Evolutionary conservation across 257 asterid species (phyloP).

Genomic region (Misopates orontium): DNA sequence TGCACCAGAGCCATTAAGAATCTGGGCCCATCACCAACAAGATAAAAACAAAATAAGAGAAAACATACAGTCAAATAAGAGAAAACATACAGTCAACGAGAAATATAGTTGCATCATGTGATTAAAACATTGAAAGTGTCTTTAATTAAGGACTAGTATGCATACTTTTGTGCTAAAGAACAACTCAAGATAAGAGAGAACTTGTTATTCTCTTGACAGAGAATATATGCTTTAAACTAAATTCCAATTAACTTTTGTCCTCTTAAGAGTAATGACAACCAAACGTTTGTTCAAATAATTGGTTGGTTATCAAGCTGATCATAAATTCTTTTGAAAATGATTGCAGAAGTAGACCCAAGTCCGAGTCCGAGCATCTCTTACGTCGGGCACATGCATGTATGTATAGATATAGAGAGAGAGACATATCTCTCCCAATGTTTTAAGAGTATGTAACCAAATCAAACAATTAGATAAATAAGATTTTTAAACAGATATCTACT

Average conservation of each 20-base stretch:
- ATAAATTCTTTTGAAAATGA: constrained; percentile 2
- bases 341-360: neutral
- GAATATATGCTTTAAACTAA: constrained; percentile 34
- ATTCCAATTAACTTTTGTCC: constrained; percentile 30
- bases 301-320: constrained; percentile 24
- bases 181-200: constrained; percentile 40
- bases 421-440: too few species aligned
- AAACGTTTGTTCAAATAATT: constrained; percentile 30
- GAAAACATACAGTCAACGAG: neutral
- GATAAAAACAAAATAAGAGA: too few species aligned
- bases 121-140: constrained; percentile 23
- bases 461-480: too few species aligned
- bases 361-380: too few species aligned
- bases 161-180: constrained; percentile 28
- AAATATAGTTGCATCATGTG: neutral
- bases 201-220: constrained; percentile 26
- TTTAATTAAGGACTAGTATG: constrained; percentile 27
- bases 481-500: too few species aligned
- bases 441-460: too few species aligned
- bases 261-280: constrained; percentile 35
- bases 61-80: too few species aligned
- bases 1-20: too few species aligned
- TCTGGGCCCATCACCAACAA: too few species aligned
- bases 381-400: too few species aligned
- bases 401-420: too few species aligned